These are phyloP conservation scores for Cordyceps tenuipes DNA, from an alignment of 2,329 filamentous ascomycete species.

Conservation along the genomic window DNA sequence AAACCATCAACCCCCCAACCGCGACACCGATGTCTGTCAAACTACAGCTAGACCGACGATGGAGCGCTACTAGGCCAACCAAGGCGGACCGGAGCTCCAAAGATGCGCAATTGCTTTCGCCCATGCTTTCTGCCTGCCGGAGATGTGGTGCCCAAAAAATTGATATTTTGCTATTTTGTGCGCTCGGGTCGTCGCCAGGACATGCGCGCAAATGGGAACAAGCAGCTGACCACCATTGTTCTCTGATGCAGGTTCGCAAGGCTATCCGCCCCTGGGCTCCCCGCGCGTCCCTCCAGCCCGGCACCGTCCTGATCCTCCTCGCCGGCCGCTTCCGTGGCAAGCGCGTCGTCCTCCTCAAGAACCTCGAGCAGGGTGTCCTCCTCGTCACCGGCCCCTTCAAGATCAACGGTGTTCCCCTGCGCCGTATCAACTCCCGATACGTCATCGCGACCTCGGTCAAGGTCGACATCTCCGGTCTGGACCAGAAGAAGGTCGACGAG, in stretches of 20 bases:
- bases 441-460: constrained; percentile 85
- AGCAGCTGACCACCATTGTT: constrained; percentile 15
- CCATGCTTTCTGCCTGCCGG: not conserved
- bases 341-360: constrained; percentile 98
- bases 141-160: constrained; percentile 6
- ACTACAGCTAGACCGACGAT: not conserved
- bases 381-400: constrained; percentile 99
- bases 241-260: constrained; percentile 72
- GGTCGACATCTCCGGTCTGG: constrained; percentile 77
- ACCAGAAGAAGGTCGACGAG: constrained; percentile 83
- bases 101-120: not conserved
- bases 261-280: constrained; percentile 78
- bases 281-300: constrained; percentile 83
- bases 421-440: constrained; percentile 88
- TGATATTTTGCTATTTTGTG: constrained; percentile 10
- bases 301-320: constrained; percentile 96
- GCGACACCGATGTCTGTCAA: not conserved
- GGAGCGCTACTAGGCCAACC: not conserved
- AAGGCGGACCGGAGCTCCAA: not conserved
- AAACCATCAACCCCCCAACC: not conserved
- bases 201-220: not conserved
- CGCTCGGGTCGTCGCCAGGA: not conserved
- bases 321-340: constrained; percentile 99
- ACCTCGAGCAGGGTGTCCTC: constrained; percentile 93
- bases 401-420: constrained; percentile 97